Evolutionary conservation across 768 basidiomycete species (phyloP).

Genomic region (Harrya chromipes): DNA sequence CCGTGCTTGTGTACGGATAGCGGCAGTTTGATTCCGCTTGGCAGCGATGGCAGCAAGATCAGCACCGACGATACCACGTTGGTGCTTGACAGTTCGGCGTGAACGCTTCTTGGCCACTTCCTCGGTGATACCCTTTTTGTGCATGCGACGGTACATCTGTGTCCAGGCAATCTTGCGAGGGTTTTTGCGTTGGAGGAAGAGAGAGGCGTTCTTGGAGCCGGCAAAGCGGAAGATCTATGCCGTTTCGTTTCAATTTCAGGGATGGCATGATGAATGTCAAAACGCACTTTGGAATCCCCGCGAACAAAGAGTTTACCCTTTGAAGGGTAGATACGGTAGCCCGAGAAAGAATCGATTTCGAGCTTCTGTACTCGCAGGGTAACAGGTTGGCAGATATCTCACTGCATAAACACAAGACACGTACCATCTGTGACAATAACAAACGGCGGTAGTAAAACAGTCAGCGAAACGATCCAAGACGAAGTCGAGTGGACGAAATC

Average conservation of each 20-base stretch:
- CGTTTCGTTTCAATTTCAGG: too few relatives aligned
- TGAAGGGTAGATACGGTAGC: constrained; percentile 95
- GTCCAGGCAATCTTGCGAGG: constrained; percentile 99
- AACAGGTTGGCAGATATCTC: not conserved
- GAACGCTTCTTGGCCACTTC: constrained; percentile 99
- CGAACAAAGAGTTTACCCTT: constrained; percentile 96
- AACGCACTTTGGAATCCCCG: constrained; percentile 87
- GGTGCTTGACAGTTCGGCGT: constrained; percentile 94
- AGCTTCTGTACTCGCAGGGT: constrained; percentile 64
- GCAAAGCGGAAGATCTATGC: constrained; percentile 92
- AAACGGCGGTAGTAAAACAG: not conserved
- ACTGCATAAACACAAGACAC: constrained; percentile 5
- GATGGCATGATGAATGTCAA: not conserved
- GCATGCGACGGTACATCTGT: constrained; percentile 89
- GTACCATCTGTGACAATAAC: constrained; percentile 21
- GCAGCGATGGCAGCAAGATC: constrained; percentile 90
- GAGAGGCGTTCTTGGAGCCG: constrained; percentile 88
- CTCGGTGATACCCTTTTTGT: constrained; percentile 99
- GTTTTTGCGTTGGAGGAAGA: constrained; percentile 99
- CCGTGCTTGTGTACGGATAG: constrained; percentile 76
- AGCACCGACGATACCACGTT: constrained; percentile 97
- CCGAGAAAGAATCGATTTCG: constrained; percentile 98
- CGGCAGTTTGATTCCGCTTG: constrained; percentile 88
- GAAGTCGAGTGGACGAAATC: constrained; percentile 15
- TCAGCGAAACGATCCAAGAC: constrained; percentile 19